Base-by-base conservation (phyloP, 1,284 basidiomycete genomes). In the Vanrija sp. region DNA sequence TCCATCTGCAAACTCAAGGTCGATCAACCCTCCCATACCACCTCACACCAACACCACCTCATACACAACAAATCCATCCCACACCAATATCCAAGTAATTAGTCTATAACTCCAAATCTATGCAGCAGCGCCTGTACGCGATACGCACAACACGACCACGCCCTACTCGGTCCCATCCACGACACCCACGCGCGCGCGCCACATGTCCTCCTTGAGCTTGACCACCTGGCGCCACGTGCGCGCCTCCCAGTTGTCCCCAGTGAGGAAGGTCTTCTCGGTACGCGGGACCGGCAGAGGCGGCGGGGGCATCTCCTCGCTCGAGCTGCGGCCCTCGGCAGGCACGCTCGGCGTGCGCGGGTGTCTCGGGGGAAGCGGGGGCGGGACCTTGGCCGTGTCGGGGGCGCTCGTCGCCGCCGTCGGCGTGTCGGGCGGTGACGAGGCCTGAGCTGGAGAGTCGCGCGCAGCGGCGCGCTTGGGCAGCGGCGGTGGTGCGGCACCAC, bases 171-270 rank as follows among this genome's bases (percentile, higher is more conserved):
- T 14, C 7, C 56, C 59, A 14, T 61, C 59, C 5, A 61, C 43
- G 6, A 57, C 59, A 7, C 91, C 91, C 34, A 92, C 78, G 51
- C 91, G 79, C 38, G 91, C 87, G 84, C 85, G 91, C 77, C 89
- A 93, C 87, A 95, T 91, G 51, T 87, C 87, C 76, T 95, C 91
- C 65, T 87, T 86, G 62, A 96, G 73, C 53, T 82, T 82, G 8
- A 88, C 81, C 15, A 96, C 76, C 77, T 91, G 87, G 66, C 85
- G 86, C 91, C 91, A 96, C 42, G 88, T 86, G 57, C 86, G 83
- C 69, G 90, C 89, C 76, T 95, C 93, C 92, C 91, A 95, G 3
- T 84, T 86, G 21, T 83, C 78, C 42, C 86, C 83, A 85, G 80
- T 26, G n/a, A 57, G 25, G 43, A 68, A 68, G 38, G 72, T 76